A percentile compares a stretch with the other conserved stretches of the same genome.
Conservation (phyloP, 2,329 filamentous ascomycete genomes). For the Colletotrichum neosansevieriae region DNA sequence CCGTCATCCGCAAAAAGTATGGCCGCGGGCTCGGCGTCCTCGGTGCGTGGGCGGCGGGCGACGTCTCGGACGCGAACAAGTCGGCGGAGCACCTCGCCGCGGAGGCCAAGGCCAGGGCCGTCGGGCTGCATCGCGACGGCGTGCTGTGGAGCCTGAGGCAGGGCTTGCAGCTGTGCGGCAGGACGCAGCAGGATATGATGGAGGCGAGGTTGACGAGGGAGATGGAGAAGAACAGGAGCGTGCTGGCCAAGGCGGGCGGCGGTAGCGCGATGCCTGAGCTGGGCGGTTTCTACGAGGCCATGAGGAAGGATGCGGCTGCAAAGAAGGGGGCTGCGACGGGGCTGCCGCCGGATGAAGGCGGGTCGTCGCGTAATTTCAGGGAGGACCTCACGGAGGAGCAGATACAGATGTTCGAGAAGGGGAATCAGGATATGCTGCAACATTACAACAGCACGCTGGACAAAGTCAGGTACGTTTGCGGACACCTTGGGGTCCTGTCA, state of each 20-base stretch:
- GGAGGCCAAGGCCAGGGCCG: slow-evolving; percentile 75
- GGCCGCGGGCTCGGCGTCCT: slow-evolving; percentile 73
- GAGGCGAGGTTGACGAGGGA: slow-evolving; percentile 87
- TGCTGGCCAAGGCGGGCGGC: slow-evolving; percentile 76
- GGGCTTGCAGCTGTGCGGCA: slow-evolving; percentile 79
- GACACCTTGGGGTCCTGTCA: too few species aligned
- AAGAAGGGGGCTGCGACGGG: slow-evolving; percentile 39
- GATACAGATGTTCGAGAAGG: slow-evolving; percentile 91
- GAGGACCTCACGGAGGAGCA: slow-evolving; percentile 83
- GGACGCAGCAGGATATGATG: slow-evolving; percentile 91
- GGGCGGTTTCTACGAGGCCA: slow-evolving; percentile 42
- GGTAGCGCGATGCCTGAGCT: slow-evolving; percentile 44
- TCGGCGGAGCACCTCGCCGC: slow-evolving; percentile 76
- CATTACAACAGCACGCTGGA: slow-evolving; percentile 95
- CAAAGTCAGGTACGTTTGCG: slow-evolving; percentile 83
- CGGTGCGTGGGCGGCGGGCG: slow-evolving; percentile 76
- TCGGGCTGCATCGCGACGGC: slow-evolving; percentile 81
- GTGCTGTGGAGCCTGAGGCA: slow-evolving; percentile 86
- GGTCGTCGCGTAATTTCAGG: slow-evolving; percentile 41
- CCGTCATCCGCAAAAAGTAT: slow-evolving; percentile 78
- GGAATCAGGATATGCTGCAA: slow-evolving; percentile 92
- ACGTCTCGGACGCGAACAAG: slow-evolving; percentile 61
- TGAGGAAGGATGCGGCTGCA: slow-evolving; percentile 41
- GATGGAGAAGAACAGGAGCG: slow-evolving; percentile 89
- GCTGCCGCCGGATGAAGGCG: slow-evolving; percentile 43